phyloP scores from a whole-genome alignment of 768 basidiomycete species.

The Rhodocollybia butyracea region DNA sequence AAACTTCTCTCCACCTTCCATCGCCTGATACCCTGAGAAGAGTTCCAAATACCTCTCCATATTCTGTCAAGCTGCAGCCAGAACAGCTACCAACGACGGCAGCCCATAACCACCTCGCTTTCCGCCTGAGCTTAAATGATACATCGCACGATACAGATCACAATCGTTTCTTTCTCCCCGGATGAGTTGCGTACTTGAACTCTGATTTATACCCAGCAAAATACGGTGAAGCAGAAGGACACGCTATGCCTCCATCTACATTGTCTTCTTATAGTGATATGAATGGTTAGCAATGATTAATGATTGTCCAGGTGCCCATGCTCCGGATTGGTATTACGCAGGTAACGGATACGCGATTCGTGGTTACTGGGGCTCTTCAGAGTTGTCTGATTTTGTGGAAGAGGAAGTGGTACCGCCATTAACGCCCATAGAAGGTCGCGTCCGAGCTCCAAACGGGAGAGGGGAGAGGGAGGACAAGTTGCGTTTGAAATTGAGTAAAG shows the following conservation, averaged over 20 bases:
- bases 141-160: constrained; percentile 75
- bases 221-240: constrained; percentile 1
- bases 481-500: not conserved
- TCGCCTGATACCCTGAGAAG: no score
- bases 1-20: no score
- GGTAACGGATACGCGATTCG: no score
- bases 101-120: no score
- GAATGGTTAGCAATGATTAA: constrained; percentile 18
- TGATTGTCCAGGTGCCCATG: not conserved
- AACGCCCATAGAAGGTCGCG: constrained; percentile 37
- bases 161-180: constrained; percentile 43
- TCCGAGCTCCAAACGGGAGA: constrained; percentile 41
- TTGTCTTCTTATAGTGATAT: constrained; percentile 22
- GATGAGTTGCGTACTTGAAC: constrained; percentile 16
- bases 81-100: no score
- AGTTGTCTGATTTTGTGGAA: not conserved
- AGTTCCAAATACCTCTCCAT: no score
- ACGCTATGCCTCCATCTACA: constrained; percentile 12
- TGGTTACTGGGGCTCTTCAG: not conserved
- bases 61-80: no score
- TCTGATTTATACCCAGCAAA: no score
- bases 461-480: constrained; percentile 16
- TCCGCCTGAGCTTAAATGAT: no score
- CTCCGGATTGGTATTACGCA: not conserved
- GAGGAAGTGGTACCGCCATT: not conserved